These are phyloP conservation scores for Cutaneotrichosporon sp. DNA, from an alignment of 1,284 basidiomycete species.

Conservation along the genomic window DNA sequence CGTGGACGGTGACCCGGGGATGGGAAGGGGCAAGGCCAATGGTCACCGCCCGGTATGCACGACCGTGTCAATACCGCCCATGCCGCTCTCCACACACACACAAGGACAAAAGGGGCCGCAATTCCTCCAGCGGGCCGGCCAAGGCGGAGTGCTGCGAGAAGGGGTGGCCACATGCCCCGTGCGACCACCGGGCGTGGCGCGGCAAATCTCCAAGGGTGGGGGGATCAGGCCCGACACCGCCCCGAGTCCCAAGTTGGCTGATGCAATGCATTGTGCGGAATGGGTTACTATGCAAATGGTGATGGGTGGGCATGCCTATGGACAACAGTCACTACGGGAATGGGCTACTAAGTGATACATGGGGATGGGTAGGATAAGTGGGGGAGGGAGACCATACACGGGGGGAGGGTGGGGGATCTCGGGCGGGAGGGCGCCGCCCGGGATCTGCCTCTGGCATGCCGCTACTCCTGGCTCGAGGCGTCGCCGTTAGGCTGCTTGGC, in stretches of 20 bases:
- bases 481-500: not conserved
- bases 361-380: not conserved
- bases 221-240: not conserved
- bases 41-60: too few species aligned
- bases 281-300: not conserved
- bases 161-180: not conserved
- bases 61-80: not conserved
- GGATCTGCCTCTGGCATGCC: not conserved
- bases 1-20: too few species aligned
- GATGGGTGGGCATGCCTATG: not conserved
- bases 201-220: not conserved
- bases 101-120: not conserved
- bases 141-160: too few species aligned
- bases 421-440: not conserved
- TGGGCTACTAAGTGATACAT: conserved; percentile 7
- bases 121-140: not conserved
- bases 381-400: not conserved
- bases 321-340: not conserved
- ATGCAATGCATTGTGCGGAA: conserved; percentile 9
- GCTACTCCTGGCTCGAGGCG: not conserved
- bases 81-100: too few species aligned
- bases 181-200: not conserved
- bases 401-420: not conserved
- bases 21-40: too few species aligned
- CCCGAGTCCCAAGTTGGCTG: not conserved